Evolutionary conservation across 2,329 filamentous ascomycete genomes (phyloP).

Genomic region (Lasiodiplodia citricola): DNA sequence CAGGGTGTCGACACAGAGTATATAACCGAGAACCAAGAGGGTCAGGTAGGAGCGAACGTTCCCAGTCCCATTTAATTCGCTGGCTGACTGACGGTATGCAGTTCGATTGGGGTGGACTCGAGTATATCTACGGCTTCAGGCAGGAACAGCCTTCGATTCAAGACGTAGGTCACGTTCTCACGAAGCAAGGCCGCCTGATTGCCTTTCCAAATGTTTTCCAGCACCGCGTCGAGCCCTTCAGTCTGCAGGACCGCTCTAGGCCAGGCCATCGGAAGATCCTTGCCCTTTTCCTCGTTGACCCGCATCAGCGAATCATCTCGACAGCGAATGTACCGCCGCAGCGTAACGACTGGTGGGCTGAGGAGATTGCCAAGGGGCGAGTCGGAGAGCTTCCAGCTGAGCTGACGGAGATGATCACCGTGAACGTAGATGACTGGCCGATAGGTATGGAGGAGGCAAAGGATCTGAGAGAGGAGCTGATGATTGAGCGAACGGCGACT

Average conservation of each 20-base stretch:
- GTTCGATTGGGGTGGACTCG: slow-evolving; percentile 42
- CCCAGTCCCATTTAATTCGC: slow-evolving; percentile 30
- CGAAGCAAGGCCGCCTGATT: slow-evolving; percentile 56
- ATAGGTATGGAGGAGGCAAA: slow-evolving; percentile 32
- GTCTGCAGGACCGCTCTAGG: slow-evolving; percentile 54
- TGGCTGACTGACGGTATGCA: slow-evolving; percentile 39
- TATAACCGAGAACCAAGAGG: neutral
- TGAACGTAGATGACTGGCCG: slow-evolving; percentile 17
- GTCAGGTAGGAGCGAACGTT: neutral
- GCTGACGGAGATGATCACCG: slow-evolving; percentile 28
- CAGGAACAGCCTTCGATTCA: slow-evolving; percentile 47
- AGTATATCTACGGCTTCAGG: slow-evolving; percentile 45
- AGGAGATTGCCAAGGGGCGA: slow-evolving; percentile 28
- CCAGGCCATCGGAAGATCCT: slow-evolving; percentile 63
- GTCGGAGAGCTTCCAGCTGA: slow-evolving; percentile 28
- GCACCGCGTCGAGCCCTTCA: slow-evolving; percentile 58
- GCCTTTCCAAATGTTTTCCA: slow-evolving; percentile 63
- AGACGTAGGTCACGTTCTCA: slow-evolving; percentile 55
- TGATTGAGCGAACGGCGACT: neutral
- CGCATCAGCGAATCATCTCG: slow-evolving; percentile 56
- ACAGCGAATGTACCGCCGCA: slow-evolving; percentile 60
- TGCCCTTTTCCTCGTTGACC: slow-evolving; percentile 65
- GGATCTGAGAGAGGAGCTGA: slow-evolving; percentile 27
- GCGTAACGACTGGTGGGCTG: slow-evolving; percentile 52
- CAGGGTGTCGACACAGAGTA: slow-evolving; percentile 34